Percentiles rank a stretch among this genome's conserved stretches.
phyloP scores from a whole-genome alignment of 2,329 filamentous ascomycete species.

The Cercospora zeina region DNA sequence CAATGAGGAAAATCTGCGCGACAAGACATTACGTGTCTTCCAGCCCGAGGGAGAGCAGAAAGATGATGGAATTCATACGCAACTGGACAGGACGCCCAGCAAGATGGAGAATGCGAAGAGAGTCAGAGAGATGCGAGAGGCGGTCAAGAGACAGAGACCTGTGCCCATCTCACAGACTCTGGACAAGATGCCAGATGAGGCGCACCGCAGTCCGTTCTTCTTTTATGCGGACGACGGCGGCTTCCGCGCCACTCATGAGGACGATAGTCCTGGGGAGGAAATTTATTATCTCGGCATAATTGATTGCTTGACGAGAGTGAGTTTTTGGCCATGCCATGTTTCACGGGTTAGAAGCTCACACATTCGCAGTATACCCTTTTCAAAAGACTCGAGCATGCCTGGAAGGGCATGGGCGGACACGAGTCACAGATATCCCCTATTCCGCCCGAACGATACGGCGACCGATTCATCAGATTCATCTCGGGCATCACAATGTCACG shows the following conservation, averaged over 20 bases:
- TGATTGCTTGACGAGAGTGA: constrained; percentile 93
- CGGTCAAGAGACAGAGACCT: constrained; percentile 88
- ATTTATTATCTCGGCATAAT: constrained; percentile 99
- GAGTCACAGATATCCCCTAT: constrained; percentile 89
- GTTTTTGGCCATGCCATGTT: constrained; percentile 44
- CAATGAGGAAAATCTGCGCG: constrained; percentile 88
- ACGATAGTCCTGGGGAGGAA: constrained; percentile 79
- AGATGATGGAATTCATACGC: constrained; percentile 39
- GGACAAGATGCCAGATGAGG: constrained; percentile 83
- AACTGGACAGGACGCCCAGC: constrained; percentile 82
- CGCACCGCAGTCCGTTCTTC: constrained; percentile 69
- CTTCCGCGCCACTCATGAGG: constrained; percentile 87
- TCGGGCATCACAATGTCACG: constrained; percentile 84
- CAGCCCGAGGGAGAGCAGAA: constrained; percentile 72
- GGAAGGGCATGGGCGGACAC: constrained; percentile 86
- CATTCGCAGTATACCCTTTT: constrained; percentile 75
- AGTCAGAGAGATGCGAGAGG: constrained; percentile 84
- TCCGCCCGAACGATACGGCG: constrained; percentile 84
- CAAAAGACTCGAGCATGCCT: constrained; percentile 94
- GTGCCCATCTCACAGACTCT: constrained; percentile 84
- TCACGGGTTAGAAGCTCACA: neutral
- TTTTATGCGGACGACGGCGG: constrained; percentile 96
- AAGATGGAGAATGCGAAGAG: constrained; percentile 90
- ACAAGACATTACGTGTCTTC: constrained; percentile 91
- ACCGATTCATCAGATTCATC: constrained; percentile 92